Evolutionary conservation across 2,329 filamentous ascomycete genomes (phyloP), one percentile per base, ranked within the genome.

Genomic region (Colletotrichum kahawae): DNA sequence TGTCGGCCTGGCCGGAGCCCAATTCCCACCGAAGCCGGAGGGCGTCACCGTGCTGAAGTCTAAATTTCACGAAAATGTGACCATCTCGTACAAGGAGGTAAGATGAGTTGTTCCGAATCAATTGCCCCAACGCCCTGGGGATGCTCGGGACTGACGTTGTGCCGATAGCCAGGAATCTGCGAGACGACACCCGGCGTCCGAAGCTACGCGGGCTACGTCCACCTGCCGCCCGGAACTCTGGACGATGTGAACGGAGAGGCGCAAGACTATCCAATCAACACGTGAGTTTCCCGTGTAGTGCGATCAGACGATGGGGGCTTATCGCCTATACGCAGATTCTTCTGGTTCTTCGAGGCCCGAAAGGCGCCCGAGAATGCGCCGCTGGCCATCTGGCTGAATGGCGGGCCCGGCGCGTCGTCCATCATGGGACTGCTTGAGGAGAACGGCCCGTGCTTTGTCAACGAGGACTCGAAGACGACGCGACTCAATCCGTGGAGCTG

Each of bases 121-220:
- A 60, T 34, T 8, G 57, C 0, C 57, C 2, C 2, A n/a, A 51
- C 9, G 16, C 29, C 29, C 16, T 14, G 18, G 43, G 14, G 27
- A 63, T 62, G 59, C 12, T 2, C 24, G 38, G 63, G n/a, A 7
- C 7, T 68, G 33, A 43, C 34, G 54, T 29, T 36, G 29, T 13
- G 51, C 48, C 64, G 13, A 24, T n/a, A 88, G 92, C 90, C 71
- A 89, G 92, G 84, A 82, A 86, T 81, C 90, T 93, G 77, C 85
- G 89, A 79, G 91, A 92, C 83, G 67, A 88, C 77, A 81, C 87
- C 67, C 85, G 93, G 84, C 85, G 92, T 85, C 89, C 93, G 83
- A 90, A 92, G 84, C 83, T 93, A 92, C 81, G 88, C 91, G 10
- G 92, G 92, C 77, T 92, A 93, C 83, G 89, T 94, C 67, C 86